phyloP scores from a whole-genome alignment of 768 basidiomycete genomes.

The Lepiota brunneoincarnata region DNA sequence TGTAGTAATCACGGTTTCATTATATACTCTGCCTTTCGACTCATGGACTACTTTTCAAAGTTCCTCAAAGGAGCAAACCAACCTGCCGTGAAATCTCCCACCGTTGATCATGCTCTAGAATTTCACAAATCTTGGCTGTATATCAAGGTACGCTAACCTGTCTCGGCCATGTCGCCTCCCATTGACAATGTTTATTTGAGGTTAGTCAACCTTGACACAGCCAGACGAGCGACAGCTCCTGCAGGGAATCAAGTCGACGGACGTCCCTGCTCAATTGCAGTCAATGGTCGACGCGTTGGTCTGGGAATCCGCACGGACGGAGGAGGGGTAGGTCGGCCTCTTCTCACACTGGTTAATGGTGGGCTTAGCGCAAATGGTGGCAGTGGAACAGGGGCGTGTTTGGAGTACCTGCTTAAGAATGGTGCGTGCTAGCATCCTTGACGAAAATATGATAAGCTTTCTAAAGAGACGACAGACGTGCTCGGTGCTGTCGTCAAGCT shows the following conservation, averaged over 20 bases:
- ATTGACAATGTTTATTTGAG: background rate
- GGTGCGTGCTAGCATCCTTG: slow-evolving; percentile 38
- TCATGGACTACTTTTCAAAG: slow-evolving; percentile 86
- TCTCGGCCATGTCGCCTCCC: background rate
- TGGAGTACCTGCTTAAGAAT: slow-evolving; percentile 90
- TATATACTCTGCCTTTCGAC: background rate
- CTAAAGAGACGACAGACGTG: slow-evolving; percentile 52
- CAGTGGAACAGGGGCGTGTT: slow-evolving; percentile 83
- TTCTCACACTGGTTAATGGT: background rate
- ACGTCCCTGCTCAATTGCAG: slow-evolving; percentile 72
- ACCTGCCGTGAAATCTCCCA: slow-evolving; percentile 40
- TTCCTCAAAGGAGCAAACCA: slow-evolving; percentile 54
- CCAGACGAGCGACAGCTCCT: slow-evolving; percentile 89
- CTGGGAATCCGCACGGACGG: slow-evolving; percentile 79
- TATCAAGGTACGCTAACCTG: slow-evolving; percentile 53
- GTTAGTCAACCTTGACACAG: slow-evolving; percentile 75
- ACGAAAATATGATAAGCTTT: background rate
- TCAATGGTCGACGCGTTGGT: slow-evolving; percentile 86
- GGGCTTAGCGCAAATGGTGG: slow-evolving; percentile 9
- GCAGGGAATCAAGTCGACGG: slow-evolving; percentile 77
- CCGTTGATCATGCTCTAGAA: slow-evolving; percentile 66
- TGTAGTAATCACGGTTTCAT: background rate
- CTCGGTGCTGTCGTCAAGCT: slow-evolving; percentile 81
- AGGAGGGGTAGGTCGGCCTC: slow-evolving; percentile 70
- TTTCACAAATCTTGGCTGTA: slow-evolving; percentile 75